Percentiles rank a stretch among this genome's conserved stretches.
phyloP scores from a whole-genome alignment of 495 filamentous ascomycete genomes.

The Lichina pygmaea region DNA sequence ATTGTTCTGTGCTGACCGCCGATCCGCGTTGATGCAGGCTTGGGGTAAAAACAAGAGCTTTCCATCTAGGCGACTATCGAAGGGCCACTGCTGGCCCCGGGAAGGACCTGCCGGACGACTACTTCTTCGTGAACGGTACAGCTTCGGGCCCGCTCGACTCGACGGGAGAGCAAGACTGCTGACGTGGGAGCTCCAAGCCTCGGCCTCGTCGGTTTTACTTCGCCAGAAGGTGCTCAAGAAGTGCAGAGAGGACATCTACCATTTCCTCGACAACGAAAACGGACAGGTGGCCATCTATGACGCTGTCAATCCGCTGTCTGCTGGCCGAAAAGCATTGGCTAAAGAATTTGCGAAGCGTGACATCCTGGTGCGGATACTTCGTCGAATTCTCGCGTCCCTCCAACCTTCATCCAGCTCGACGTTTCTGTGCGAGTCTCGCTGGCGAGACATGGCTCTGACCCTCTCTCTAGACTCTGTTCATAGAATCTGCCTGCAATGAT shows the following conservation, averaged over 20 bases:
- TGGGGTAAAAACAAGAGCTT: conserved; percentile 91
- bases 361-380: conserved; percentile 34
- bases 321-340: conserved; percentile 61
- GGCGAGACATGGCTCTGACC: background rate
- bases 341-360: conserved; percentile 94
- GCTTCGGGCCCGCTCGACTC: background rate
- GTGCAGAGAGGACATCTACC: conserved; percentile 89
- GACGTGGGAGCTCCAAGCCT: conserved; percentile 19
- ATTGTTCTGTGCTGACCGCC: background rate
- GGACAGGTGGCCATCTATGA: conserved; percentile 98
- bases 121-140: conserved; percentile 78
- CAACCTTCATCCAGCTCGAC: background rate
- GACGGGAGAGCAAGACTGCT: conserved; percentile 6
- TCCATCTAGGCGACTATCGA: conserved; percentile 92
- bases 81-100: conserved; percentile 68
- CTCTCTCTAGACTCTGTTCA: conserved; percentile 51
- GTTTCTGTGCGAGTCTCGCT: background rate
- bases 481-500: conserved; percentile 87
- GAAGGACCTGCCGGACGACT: conserved; percentile 81
- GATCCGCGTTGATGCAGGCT: conserved; percentile 27
- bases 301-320: conserved; percentile 79
- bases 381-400: background rate
- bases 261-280: conserved; percentile 87
- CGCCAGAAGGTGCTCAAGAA: conserved; percentile 94
- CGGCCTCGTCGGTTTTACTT: conserved; percentile 59